A percentile compares a stretch with the other conserved stretches of the same genome.
Conservation (phyloP, 768 basidiomycete genomes). For the Russula ochroleuca region DNA sequence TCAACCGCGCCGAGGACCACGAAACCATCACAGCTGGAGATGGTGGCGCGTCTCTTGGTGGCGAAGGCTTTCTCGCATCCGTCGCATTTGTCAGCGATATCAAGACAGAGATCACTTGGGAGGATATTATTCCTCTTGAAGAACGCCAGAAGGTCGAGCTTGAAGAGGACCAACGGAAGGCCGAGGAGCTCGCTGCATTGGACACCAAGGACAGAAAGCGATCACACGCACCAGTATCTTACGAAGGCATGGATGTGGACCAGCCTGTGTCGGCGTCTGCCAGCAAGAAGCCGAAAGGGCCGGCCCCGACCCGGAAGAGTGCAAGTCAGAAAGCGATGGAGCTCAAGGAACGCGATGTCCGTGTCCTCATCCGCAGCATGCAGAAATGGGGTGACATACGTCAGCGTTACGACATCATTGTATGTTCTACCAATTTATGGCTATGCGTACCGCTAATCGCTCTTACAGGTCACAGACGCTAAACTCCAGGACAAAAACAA, state of each 20-base stretch:
- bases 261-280: constrained; percentile 58
- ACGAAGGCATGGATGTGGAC: constrained; percentile 91
- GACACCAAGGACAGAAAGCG: constrained; percentile 72
- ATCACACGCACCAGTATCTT: constrained; percentile 79
- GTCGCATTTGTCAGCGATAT: constrained; percentile 97
- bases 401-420: constrained; percentile 89
- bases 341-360: constrained; percentile 94
- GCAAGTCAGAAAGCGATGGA: constrained; percentile 94
- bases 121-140: constrained; percentile 95
- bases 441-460: constrained; percentile 12
- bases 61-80: constrained; percentile 91
- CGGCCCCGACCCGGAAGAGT: constrained; percentile 76
- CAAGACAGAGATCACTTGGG: constrained; percentile 99
- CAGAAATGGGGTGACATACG: constrained; percentile 98
- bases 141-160: constrained; percentile 81
- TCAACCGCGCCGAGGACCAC: constrained; percentile 94
- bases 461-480: constrained; percentile 70
- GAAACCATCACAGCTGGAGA: constrained; percentile 85
- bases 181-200: constrained; percentile 63
- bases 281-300: constrained; percentile 69
- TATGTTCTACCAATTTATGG: constrained; percentile 42
- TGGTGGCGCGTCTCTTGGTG: constrained; percentile 91
- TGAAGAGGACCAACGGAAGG: constrained; percentile 72
- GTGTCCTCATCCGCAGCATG: constrained; percentile 89
- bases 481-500: constrained; percentile 93